Evolutionary conservation across 106 monocot genomes (phyloP).

Genomic region (Gastrodia elata): DNA sequence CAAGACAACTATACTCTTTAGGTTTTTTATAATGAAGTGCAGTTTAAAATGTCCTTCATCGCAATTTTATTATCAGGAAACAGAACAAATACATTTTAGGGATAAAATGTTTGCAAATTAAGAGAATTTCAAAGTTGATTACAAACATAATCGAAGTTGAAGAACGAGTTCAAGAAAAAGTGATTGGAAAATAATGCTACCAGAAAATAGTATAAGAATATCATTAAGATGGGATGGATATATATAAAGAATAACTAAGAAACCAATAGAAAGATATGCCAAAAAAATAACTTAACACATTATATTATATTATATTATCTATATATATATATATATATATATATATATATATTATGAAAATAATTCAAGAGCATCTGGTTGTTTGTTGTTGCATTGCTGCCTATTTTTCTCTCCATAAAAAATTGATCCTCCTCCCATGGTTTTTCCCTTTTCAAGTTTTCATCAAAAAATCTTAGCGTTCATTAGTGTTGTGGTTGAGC

Average conservation of each 20-base stretch:
- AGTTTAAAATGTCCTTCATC: not conserved
- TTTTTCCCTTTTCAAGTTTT: too few relatives aligned
- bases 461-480: too few relatives aligned
- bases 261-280: not conserved
- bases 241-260: not conserved
- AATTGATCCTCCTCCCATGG: too few relatives aligned
- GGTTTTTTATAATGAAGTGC: not conserved
- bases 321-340: too few relatives aligned
- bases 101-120: not conserved
- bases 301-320: too few relatives aligned
- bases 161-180: not conserved
- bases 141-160: not conserved
- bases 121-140: not conserved
- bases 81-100: not conserved
- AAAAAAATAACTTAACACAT: not conserved
- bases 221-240: not conserved
- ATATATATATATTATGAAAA: too few relatives aligned
- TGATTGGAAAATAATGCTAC: not conserved
- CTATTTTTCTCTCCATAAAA: too few relatives aligned
- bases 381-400: too few relatives aligned
- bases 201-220: not conserved
- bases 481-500: too few relatives aligned
- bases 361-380: too few relatives aligned
- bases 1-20: constrained; percentile 1
- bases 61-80: not conserved